These are phyloP conservation scores for Asclepias syriaca DNA, from an alignment of 257 asterid genomes.

Conservation along the genomic window DNA sequence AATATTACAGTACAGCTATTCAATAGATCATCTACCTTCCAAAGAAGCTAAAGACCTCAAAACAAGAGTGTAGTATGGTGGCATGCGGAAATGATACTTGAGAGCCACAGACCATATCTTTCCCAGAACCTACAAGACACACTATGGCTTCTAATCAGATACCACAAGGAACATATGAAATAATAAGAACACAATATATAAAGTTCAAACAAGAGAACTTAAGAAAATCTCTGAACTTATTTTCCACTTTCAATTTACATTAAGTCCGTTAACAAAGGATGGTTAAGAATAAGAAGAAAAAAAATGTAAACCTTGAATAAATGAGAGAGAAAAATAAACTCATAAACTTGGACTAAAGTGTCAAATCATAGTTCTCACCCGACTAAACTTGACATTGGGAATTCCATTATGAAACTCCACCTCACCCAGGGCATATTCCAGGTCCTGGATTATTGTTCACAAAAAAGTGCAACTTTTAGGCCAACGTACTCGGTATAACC, in stretches of 20 bases:
- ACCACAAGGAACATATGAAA: constrained; percentile 11
- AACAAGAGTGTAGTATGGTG: constrained; percentile 82
- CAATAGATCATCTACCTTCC: constrained; percentile 52
- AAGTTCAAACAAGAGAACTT: constrained; percentile 5
- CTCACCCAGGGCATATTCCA: constrained; percentile 71
- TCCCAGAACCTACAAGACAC: constrained; percentile 64
- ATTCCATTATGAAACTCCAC: constrained; percentile 63
- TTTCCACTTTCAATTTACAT: neutral
- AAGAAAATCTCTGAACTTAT: neutral
- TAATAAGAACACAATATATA: neutral
- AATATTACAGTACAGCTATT: neutral
- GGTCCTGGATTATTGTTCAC: constrained; percentile 51
- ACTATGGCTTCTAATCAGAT: constrained; percentile 20
- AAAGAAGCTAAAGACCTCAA: constrained; percentile 93
- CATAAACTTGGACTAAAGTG: neutral
- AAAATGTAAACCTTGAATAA: neutral
- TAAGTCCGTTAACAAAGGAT: neutral
- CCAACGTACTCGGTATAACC: neutral
- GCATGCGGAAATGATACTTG: constrained; percentile 95
- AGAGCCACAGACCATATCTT: constrained; percentile 90
- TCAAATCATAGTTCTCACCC: constrained; percentile 44
- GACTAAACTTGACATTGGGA: constrained; percentile 83
- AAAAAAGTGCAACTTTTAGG: neutral
- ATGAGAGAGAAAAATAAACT: neutral
- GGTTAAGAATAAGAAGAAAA: neutral